Percentiles rank a stretch among this genome's conserved stretches.
These are phyloP conservation scores for Articulospora tetracladia DNA, from an alignment of 495 filamentous ascomycete species.

Conservation along the genomic window DNA sequence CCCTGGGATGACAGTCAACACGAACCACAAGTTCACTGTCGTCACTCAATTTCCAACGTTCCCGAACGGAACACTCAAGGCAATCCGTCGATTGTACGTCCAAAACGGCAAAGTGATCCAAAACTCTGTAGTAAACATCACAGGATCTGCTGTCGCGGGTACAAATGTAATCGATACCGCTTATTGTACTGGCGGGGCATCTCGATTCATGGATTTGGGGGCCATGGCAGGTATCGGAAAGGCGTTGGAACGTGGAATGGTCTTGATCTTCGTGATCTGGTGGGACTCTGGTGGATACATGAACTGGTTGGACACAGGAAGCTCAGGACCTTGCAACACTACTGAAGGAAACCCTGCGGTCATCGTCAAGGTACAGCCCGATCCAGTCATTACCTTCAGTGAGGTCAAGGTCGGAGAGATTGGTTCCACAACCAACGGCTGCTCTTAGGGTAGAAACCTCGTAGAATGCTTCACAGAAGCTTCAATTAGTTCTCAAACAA, in stretches of 20 bases:
- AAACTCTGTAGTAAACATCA: slow-evolving; percentile 35
- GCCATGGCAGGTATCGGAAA: slow-evolving; percentile 56
- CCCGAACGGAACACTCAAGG: slow-evolving; percentile 40
- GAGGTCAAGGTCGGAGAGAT: slow-evolving; percentile 66
- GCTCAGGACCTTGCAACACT: slow-evolving; percentile 56
- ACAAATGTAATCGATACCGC: slow-evolving; percentile 49
- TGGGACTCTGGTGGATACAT: slow-evolving; percentile 54
- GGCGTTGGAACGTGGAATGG: slow-evolving; percentile 58
- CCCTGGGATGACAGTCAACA: slow-evolving; percentile 50
- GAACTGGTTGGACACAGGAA: slow-evolving; percentile 57
- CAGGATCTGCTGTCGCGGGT: slow-evolving; percentile 33
- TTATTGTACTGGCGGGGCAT: slow-evolving; percentile 54
- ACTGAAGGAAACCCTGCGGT: slow-evolving; percentile 43
- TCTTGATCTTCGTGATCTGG: slow-evolving; percentile 63
- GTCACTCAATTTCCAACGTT: slow-evolving; percentile 62
- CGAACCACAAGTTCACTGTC: slow-evolving; percentile 56
- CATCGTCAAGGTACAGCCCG: slow-evolving; percentile 42
- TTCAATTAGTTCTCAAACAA: no score
- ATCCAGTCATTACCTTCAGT: slow-evolving; percentile 52
- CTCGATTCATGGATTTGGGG: slow-evolving; percentile 48
- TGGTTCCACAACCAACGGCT: slow-evolving; percentile 16
- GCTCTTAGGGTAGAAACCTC: no score
- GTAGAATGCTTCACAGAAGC: no score
- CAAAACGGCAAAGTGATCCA: slow-evolving; percentile 55
- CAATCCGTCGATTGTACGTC: slow-evolving; percentile 59